phyloP scores from a whole-genome alignment of 352 stramenopile species.

The Phytophthora cactorum region DNA sequence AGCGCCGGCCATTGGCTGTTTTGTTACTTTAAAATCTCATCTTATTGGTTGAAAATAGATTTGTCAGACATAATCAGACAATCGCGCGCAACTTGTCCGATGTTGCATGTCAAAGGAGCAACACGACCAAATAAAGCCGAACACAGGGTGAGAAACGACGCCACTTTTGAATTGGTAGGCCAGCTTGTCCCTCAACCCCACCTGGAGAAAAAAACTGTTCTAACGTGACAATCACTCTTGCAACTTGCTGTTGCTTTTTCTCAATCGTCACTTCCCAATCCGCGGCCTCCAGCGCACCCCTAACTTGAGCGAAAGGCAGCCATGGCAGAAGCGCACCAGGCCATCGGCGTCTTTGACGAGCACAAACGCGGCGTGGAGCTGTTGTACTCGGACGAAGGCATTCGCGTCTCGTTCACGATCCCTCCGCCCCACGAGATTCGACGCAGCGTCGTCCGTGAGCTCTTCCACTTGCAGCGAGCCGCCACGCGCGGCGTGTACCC shows the following conservation, averaged over 20 bases:
- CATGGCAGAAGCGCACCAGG: constrained; percentile 89
- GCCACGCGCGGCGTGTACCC: constrained; percentile 81
- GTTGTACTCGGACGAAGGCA: constrained; percentile 84
- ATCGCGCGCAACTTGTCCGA: constrained; percentile 1
- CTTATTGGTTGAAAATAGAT: neutral
- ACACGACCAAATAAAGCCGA: neutral
- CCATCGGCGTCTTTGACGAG: constrained; percentile 85
- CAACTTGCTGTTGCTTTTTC: constrained; percentile 24
- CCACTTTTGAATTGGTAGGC: constrained; percentile 20
- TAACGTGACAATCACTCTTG: constrained; percentile 26
- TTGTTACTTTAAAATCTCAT: neutral
- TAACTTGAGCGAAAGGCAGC: constrained; percentile 5
- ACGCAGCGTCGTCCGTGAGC: constrained; percentile 58
- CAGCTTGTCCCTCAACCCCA: neutral
- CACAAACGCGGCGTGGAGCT: constrained; percentile 89
- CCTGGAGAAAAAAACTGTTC: constrained; percentile 4
- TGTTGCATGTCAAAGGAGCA: neutral
- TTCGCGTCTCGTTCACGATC: constrained; percentile 87
- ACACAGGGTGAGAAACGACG: constrained; percentile 6
- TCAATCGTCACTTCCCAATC: constrained; percentile 23
- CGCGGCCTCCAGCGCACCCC: neutral
- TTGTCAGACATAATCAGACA: neutral
- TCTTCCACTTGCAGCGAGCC: constrained; percentile 78
- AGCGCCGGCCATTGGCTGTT: neutral
- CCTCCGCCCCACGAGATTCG: constrained; percentile 79